Evolutionary conservation across 1,284 basidiomycete genomes (phyloP), one percentile per base, ranked within the genome.

Genomic region (Leucoagaricus sp.): DNA sequence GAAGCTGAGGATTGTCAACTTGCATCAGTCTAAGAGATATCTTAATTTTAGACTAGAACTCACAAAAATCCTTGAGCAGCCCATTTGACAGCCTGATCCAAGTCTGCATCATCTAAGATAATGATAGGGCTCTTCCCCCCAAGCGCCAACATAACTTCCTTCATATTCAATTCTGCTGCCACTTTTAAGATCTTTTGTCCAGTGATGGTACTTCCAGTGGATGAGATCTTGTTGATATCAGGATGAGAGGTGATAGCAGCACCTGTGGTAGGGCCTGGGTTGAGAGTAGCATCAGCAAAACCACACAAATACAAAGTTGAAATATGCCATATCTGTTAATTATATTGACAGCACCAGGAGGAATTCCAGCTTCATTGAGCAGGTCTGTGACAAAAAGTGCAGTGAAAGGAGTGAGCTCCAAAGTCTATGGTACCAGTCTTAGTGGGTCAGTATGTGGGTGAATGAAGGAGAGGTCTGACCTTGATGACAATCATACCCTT

Each of bases 371-470:
- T 55, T 77, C 69, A 13, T 72, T 68, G 61, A 74, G 55, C 15
- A 86, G 73, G 15, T 74, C 68, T 13, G 74, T 72, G 52, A 86
- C 61, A 58, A 76, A 78, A 33, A 89, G 74, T 33, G 88, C 88
- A 17, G 89, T 87, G 34, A 96, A 77, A n/a, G 93, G 93, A 1
- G 93, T 95, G 63, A 93, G 82, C 71, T 95, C 93, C 28, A 91
- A 92, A 3, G 93, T 89, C 80, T 71, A 38, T 38, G 13, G 36
- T 38, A n/a, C 13, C 13, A 38, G 17, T n/a, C 12, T 6, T 33
- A 26, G 2, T n/a, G 25, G 9, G 17, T 9, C 9, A 4, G 31
- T 17, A 4, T 4, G 15, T 6, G 6, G 12, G 7, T 12, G 12
- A n/a, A n/a, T 21, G 19, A 15, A n/a, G 23, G 26, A 25, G n/a